Evolutionary conservation across 176 grass and related monocot species (phyloP), one percentile per base, ranked within the genome.

Genomic region (Musa schizocarpa): DNA sequence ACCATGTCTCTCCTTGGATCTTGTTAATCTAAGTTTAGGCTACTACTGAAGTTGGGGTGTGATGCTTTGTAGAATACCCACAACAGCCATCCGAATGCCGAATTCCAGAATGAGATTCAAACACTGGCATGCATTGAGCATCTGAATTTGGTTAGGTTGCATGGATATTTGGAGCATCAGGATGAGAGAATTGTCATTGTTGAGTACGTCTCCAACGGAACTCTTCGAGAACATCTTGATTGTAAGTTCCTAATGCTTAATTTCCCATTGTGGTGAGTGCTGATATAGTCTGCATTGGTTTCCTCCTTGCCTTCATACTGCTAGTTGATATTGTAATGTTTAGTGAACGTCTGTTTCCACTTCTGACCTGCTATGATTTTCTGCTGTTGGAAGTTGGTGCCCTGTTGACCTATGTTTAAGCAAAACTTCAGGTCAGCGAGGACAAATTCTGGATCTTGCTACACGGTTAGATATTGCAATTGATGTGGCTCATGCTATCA

Each of bases 401-500:
- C 34, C 23, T 70, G 52, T 53, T 56, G 64, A 79, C 54, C 69
- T 56, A 25, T 43, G 19, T 55, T 52, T 74, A 9, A 9, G 3
- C 23, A 56, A 43, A 73, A 54, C 16, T 56, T 74, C 72, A 74
- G 72, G 72, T 74, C 21, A 57, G 53, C 52, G 23, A 9, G 72
- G 72, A 23, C 56, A 27, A 29, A 52, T 53, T 20, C 12, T 74
- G 9, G 72, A 58, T 22, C 24, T 74, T 58, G 53, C 53, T 57
- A 1, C 72, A 57, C 52, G 72, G 72, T 24, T 74, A 53, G 72
- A 74, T 29, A 58, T 74, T 74, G 72, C 72, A 34, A 74, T 74
- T 27, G 72, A 74, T 57, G 72, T 74, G 53, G 72, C 72, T 74
- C 72, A 74, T 74, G 72, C 72, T 56, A 14, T 74, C 6, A 58